Evolutionary conservation across 2,329 filamentous ascomycete species (phyloP), one percentile per base, ranked within the genome.

Genomic region (Ophiostoma sp.): DNA sequence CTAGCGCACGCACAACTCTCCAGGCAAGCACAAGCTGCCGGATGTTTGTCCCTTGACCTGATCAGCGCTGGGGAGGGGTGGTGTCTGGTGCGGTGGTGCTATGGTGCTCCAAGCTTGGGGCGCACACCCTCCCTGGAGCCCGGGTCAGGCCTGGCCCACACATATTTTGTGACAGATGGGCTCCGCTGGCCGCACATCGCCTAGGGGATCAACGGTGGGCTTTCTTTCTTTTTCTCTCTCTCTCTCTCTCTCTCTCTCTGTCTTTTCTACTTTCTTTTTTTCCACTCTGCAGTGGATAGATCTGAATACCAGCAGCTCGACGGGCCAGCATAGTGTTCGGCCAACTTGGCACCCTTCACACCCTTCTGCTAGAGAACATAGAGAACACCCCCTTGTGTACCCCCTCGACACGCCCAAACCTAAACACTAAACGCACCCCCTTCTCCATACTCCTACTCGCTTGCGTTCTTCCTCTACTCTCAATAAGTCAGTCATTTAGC

Each of bases 151-250:
- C 60, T 38, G 41, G 36, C 27, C 38, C 40, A 83, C 81, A 77
- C 77, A 78, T 78, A 82, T 81, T 83, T 82, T 83, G 81, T 83
- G 81, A 84, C 81, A 83, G 79, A 78, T 81, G 78, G 66, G 67
- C 77, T 78, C 76, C 76, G 70, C 75, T 79, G 77, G 78, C 75
- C 62, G 70, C 69, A 68, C 77, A 77, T 78, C 74, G 76, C 75
- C 75, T 78, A 77, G 77, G 78, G 82, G 81, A 83, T 83, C 81
- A 27, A 27, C 27, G 27, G 27, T 27, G 27, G 27, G 27, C 27
- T 27, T 81, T 76, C 71, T 70, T 72, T 70, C 71, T 68, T 70
- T 69, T 44, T 27, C n/a, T 69, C 64, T 64, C 64, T 9, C 16
- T 64, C 38, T 60, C 12, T 60, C 11, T 11, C 14, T 60, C 16